phyloP scores from a whole-genome alignment of 768 basidiomycete genomes.

The Pulveroboletus sp. region DNA sequence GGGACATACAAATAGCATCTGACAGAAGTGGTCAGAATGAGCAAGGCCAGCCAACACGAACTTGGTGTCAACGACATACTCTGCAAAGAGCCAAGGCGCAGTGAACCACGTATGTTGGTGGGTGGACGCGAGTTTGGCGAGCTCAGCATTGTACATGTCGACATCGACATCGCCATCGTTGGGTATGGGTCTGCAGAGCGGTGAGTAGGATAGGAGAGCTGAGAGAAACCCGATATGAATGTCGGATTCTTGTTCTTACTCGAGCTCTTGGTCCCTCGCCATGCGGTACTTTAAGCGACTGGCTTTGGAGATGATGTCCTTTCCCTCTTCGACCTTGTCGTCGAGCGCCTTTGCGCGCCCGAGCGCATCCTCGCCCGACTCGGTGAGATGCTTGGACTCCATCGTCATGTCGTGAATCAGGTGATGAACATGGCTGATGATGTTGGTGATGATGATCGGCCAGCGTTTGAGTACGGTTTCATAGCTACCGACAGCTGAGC shows the following conservation, averaged over 20 bases:
- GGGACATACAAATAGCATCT: conserved; percentile 69
- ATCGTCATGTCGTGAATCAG: conserved; percentile 59
- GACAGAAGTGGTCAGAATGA: conserved; percentile 1
- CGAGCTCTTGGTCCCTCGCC: conserved; percentile 65
- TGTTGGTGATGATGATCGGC: conserved; percentile 77
- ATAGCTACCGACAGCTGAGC: conserved; percentile 43
- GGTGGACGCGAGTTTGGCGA: conserved; percentile 45
- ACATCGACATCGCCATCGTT: conserved; percentile 70
- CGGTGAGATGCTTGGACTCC: conserved; percentile 25
- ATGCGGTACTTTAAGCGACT: conserved; percentile 85
- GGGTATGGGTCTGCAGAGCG: conserved; percentile 51
- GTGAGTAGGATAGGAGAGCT: background rate
- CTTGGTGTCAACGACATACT: conserved; percentile 46
- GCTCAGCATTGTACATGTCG: conserved; percentile 72
- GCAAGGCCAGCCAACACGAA: background rate
- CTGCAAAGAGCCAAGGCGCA: conserved; percentile 94
- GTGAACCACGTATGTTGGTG: conserved; percentile 79
- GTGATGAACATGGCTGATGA: conserved; percentile 74
- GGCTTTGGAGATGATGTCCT: conserved; percentile 65
- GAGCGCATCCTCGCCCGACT: conserved; percentile 2
- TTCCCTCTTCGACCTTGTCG: conserved; percentile 66
- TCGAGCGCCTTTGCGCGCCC: conserved; percentile 28
- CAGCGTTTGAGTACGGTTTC: conserved; percentile 76
- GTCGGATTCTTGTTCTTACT: conserved; percentile 40
- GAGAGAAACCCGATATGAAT: background rate